Base-by-base conservation (phyloP, 2,329 filamentous ascomycete species). In the Nemania sp. region DNA sequence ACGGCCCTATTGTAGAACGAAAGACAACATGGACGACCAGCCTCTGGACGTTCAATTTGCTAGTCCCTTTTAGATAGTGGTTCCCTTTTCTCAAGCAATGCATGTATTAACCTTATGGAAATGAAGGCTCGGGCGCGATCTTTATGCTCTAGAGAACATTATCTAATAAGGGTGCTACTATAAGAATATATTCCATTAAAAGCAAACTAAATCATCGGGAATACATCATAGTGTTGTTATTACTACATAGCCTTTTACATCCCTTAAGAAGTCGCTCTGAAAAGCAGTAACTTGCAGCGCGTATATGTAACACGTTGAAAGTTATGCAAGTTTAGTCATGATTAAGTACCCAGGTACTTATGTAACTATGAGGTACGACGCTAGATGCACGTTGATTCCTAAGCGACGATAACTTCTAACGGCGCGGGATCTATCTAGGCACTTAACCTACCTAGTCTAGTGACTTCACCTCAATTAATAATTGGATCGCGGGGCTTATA, bases 1-100 rank as follows among this genome's bases (percentile, higher is more conserved):
- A 67, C 55, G 65, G 65, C 22, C 65, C 65, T 64, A 58, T 67
- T 26, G 64, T 67, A 53, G 65, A 63, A 64, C 65, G 60, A 67
- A 59, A 67, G 53, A 67, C 41, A 45, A 62, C 59, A 24, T 67
- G 65, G 60, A 64, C 53, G 24, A 64, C 52, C 1, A 45, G 60
- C 38, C 20, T 38, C 58, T 60, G 64, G 51, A 58, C 35, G 20
- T 67, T 67, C 45, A 43, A 64, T 15, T 64, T 29, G 65, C 65
- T 64, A n/a, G n/a, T n/a, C n/a, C n/a, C n/a, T n/a, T n/a, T n/a
- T n/a, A n/a, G n/a, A n/a, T n/a, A n/a, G n/a, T n/a, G n/a, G n/a
- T n/a, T n/a, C n/a, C 45, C 2, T 53, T 56, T 51, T 52, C 53
- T 51, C 10, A 53, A 8, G 7, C 53, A 51, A 54, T 55, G 55